Evolutionary conservation across 371 early-diverging fungal genomes (phyloP), one percentile per base, ranked within the genome.

Genomic region (Circinella umbellata): DNA sequence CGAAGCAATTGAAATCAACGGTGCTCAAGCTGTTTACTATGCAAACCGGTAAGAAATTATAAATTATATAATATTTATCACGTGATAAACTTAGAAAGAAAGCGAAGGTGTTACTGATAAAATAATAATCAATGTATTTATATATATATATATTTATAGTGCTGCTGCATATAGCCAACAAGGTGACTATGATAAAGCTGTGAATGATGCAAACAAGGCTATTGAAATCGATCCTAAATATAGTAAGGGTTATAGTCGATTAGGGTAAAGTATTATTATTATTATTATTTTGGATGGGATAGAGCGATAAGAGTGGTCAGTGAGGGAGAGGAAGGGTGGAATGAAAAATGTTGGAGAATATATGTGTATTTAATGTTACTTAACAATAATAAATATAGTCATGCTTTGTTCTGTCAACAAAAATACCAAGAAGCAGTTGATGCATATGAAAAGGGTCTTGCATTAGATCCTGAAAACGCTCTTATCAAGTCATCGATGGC

Each of bases 151-250:
- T 27, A 13, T 47, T 48, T 61, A 37, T 76, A 94, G 96, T 74
- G 96, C 99, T 67, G 99, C 99, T 48, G 98, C 99, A 5, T 91
- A 96, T 82, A 93, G 92, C 71, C 96, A 96, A 81, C 85, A 84
- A 69, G 92, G 92, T 36, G 90, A 96, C 67, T 94, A 95, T 77
- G 89, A 91, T 42, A 90, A 89, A 70, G 97, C 99, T 9, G 92
- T 96, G 34, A 86, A 83, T 34, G 99, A 98, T 78, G 92, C 96
- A 42, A 86, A 89, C 72, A 84, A 87, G 76, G 93, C 99, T 13
- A 78, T 94, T 38, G 92, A 91, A 60, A 84, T 96, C 42, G 94
- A 98, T 81, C 92, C 97, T 60, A 83, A 79, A 53, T 98, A 95
- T 80, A 89, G 89, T 85, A 97, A 97, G 78, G 97, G 93, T 13